phyloP scores from a whole-genome alignment of 2,329 filamentous ascomycete genomes.

The Aspergillus sp. region DNA sequence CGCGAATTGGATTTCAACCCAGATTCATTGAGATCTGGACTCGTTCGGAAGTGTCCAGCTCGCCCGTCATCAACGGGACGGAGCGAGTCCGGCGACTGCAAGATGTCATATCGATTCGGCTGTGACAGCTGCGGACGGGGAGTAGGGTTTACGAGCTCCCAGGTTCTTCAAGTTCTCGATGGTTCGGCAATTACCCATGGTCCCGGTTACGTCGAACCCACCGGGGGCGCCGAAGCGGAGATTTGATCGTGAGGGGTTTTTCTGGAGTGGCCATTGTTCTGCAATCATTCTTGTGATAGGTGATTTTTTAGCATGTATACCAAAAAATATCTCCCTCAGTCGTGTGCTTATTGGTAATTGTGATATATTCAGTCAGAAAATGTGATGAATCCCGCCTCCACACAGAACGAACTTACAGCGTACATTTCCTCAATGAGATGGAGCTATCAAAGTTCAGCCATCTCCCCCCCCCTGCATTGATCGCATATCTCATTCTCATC shows the following conservation, averaged over 20 bases:
- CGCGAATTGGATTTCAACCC: background rate
- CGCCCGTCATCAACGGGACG: background rate
- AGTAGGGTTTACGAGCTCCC: background rate
- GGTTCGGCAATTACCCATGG: background rate
- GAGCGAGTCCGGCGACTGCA: background rate
- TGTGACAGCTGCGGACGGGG: background rate
- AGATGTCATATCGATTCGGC: background rate
- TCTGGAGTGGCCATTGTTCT: background rate
- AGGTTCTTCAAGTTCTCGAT: background rate
- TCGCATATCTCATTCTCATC: slow-evolving; percentile 9
- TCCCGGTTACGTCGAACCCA: background rate
- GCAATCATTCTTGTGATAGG: background rate
- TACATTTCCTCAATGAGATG: background rate
- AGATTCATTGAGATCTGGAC: background rate
- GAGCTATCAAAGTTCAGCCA: slow-evolving; percentile 4
- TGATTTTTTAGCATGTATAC: background rate
- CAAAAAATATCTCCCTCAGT: background rate
- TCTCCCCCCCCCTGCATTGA: background rate
- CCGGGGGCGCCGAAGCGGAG: background rate
- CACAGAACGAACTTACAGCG: background rate
- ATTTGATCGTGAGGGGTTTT: background rate
- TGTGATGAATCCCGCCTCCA: background rate
- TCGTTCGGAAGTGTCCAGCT: background rate
- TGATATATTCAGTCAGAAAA: slow-evolving; percentile 3
- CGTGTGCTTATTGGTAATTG: background rate